phyloP scores from a whole-genome alignment of 1,139 yeast species.

The Diutina scorzettiae region DNA sequence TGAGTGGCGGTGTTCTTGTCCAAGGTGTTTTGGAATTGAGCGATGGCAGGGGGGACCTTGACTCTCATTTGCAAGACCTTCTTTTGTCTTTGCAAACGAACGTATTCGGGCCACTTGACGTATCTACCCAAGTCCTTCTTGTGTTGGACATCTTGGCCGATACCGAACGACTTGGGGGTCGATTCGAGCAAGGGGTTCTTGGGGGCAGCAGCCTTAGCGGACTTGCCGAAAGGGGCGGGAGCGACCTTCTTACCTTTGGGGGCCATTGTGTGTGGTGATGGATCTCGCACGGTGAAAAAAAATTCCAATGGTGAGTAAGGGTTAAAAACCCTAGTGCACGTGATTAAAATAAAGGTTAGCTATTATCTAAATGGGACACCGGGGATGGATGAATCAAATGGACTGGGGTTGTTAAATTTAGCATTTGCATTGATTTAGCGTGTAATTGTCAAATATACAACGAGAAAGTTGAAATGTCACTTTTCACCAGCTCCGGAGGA shows the following conservation, averaged over 20 bases:
- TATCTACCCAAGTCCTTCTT: constrained; percentile 3
- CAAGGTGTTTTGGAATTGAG: constrained; percentile 90
- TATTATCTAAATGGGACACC: too few relatives aligned
- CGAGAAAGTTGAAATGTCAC: too few relatives aligned
- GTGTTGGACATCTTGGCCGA: constrained; percentile 4
- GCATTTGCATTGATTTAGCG: too few relatives aligned
- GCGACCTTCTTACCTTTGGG: constrained; percentile 17
- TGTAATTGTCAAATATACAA: too few relatives aligned
- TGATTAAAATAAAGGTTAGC: too few relatives aligned
- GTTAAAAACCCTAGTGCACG: neutral
- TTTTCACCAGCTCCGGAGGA: too few relatives aligned
- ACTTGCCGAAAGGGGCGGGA: constrained; percentile 5
- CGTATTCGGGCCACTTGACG: constrained; percentile 6
- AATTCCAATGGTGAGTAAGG: too few relatives aligned
- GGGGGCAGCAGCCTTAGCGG: constrained; percentile 3
- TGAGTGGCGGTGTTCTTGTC: constrained; percentile 98
- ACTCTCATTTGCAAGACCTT: constrained; percentile 89
- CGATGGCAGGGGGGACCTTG: constrained; percentile 96
- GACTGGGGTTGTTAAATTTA: too few relatives aligned
- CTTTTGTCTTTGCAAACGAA: constrained; percentile 2
- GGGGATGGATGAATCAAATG: too few relatives aligned
- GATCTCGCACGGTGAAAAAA: neutral
- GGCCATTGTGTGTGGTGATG: neutral
- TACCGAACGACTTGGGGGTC: constrained; percentile 5
- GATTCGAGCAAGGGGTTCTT: constrained; percentile 6